Conservation (phyloP, 106 monocot genomes). For the Dendrobium nobile region DNA sequence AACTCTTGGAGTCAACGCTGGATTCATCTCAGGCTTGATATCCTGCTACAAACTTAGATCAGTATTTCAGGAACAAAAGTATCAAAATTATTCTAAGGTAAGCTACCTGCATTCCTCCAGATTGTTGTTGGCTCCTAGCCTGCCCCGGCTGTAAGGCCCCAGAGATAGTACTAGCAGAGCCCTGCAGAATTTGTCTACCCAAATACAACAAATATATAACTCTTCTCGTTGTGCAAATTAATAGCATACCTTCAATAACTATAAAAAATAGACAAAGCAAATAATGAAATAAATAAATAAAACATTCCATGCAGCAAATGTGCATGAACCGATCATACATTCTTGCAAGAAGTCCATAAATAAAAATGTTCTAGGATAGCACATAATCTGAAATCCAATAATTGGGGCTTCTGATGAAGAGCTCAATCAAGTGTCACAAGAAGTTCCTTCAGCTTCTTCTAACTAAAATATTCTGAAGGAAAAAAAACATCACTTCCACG, state of each 20-base stretch:
- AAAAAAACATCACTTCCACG: not conserved
- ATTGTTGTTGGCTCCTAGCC: conserved; percentile 44
- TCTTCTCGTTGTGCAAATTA: not conserved
- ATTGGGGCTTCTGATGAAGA: not conserved
- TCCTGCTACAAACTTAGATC: conserved; percentile 27
- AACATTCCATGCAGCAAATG: not conserved
- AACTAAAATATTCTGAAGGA: not conserved
- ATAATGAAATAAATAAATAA: not conserved
- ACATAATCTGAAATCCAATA: not conserved
- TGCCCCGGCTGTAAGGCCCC: conserved; percentile 50
- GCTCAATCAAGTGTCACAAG: not conserved
- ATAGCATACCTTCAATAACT: not conserved
- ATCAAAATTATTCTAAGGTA: not conserved
- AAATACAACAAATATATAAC: not conserved
- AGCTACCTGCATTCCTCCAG: conserved; percentile 40
- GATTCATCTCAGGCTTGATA: conserved; percentile 59
- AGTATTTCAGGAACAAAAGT: not conserved
- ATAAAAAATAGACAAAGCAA: not conserved
- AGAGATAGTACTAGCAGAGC: conserved; percentile 36
- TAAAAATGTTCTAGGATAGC: not conserved
- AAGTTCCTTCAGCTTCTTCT: not conserved
- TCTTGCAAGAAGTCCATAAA: not conserved
- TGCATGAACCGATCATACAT: not conserved
- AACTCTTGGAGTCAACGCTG: conserved; percentile 47
- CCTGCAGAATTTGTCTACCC: conserved; percentile 61